These are phyloP conservation scores for Piedraia hortae DNA, from an alignment of 2,329 filamentous ascomycete genomes.

Conservation along the genomic window DNA sequence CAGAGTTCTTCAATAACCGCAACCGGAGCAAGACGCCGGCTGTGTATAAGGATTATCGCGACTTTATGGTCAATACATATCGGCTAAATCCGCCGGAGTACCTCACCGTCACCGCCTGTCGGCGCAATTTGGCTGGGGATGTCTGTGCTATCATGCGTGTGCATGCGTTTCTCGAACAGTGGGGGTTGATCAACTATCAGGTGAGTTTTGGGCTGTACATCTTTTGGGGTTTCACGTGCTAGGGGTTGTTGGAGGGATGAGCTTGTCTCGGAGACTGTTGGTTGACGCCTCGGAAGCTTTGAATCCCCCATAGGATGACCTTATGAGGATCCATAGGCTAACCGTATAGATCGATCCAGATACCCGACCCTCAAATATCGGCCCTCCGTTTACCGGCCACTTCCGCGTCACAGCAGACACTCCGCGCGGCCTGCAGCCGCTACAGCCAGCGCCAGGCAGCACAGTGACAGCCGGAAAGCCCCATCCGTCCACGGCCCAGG, in stretches of 20 bases:
- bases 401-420: conserved; percentile 93
- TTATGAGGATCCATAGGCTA: conserved; percentile 10
- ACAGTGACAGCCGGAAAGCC: conserved; percentile 30
- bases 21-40: conserved; percentile 95
- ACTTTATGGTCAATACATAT: conserved; percentile 99
- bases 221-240: too few relatives aligned
- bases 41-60: conserved; percentile 95
- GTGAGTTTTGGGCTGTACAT: conserved; percentile 18
- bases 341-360: conserved; percentile 63
- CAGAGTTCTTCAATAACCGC: conserved; percentile 94
- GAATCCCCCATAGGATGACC: too few relatives aligned
- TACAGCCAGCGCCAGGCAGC: conserved; percentile 62
- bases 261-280: too few relatives aligned
- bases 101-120: conserved; percentile 83
- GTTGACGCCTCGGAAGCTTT: too few relatives aligned
- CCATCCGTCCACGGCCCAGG: conserved; percentile 39
- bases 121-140: conserved; percentile 82
- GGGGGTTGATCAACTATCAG: conserved; percentile 98
- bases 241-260: too few relatives aligned
- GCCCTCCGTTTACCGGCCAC: conserved; percentile 87
- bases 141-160: conserved; percentile 98
- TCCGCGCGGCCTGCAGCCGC: conserved; percentile 75
- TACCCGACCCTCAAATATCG: conserved; percentile 79
- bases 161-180: conserved; percentile 91
- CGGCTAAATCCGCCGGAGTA: conserved; percentile 88